Conservation (phyloP, 192 early-diverging fungal species). For the Lobosporangium transversale region DNA sequence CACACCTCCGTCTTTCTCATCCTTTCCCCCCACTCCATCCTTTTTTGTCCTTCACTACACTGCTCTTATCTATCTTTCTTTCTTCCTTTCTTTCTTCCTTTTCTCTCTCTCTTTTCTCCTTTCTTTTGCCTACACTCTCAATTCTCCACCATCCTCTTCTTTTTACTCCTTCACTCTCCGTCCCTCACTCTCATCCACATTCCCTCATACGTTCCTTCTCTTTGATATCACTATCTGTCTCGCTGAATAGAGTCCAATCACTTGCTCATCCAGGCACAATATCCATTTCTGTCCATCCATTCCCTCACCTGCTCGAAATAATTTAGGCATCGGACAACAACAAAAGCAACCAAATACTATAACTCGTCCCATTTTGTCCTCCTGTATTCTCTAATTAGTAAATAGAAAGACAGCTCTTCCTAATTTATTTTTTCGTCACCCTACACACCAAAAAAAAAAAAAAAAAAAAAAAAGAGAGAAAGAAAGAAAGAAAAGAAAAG, state of each 20-base stretch:
- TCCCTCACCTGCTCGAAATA: neutral
- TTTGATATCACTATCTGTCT: too few relatives aligned
- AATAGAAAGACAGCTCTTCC: too few relatives aligned
- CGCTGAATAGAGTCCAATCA: too few relatives aligned
- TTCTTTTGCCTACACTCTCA: neutral
- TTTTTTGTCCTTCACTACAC: neutral
- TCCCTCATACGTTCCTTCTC: too few relatives aligned
- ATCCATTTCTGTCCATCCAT: neutral
- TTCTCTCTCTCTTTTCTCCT: neutral
- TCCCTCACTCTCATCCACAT: neutral
- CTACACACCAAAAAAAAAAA: too few relatives aligned
- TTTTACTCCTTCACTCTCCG: neutral
- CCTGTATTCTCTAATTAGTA: too few relatives aligned
- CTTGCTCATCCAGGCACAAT: too few relatives aligned
- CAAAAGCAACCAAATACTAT: too few relatives aligned
- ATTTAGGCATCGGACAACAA: too few relatives aligned
- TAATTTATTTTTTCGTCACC: too few relatives aligned
- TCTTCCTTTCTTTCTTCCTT: neutral
- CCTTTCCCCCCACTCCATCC: neutral
- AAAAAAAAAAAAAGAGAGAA: neutral
- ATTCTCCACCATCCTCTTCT: neutral
- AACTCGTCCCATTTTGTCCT: neutral
- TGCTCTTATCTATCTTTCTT: neutral
- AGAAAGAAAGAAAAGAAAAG: neutral
- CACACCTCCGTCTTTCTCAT: neutral